Percentiles rank a stretch among this genome's conserved stretches.
These are phyloP conservation scores for Scolecobasidium constrictum DNA, from an alignment of 2,329 filamentous ascomycete genomes.

Conservation along the genomic window DNA sequence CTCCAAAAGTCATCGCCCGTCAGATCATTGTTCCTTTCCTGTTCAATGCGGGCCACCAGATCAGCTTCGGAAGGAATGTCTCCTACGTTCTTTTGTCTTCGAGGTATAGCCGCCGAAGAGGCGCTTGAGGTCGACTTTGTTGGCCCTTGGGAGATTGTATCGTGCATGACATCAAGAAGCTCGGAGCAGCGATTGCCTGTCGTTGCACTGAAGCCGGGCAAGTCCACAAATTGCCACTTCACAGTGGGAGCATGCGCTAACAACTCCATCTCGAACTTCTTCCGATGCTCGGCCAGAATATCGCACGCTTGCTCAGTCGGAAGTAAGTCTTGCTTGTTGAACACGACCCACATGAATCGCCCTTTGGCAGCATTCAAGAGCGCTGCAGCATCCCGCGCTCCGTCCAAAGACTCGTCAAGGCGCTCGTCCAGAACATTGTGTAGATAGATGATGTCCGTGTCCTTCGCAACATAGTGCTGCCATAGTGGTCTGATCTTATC, in stretches of 20 bases:
- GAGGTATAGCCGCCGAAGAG: not conserved
- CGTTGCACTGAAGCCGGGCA: constrained; percentile 4
- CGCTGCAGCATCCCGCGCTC: not conserved
- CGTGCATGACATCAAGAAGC: not conserved
- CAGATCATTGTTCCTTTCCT: not conserved
- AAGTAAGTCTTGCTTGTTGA: constrained; percentile 5
- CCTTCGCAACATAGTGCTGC: not conserved
- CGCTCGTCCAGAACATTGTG: not conserved
- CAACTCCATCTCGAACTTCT: constrained; percentile 1
- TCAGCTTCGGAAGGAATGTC: not conserved
- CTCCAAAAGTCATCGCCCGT: not conserved
- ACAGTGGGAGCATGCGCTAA: not conserved
- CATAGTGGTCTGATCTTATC: not conserved
- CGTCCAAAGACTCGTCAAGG: not conserved
- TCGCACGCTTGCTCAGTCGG: not conserved
- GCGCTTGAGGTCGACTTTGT: not conserved
- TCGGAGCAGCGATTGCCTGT: not conserved
- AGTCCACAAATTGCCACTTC: not conserved
- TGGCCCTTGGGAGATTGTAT: not conserved
- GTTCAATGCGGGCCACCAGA: not conserved
- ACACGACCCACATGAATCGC: not conserved
- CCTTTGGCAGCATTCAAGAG: not conserved
- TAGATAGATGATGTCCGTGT: not conserved
- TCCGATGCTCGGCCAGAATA: not conserved
- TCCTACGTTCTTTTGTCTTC: not conserved